Percentiles rank a stretch among this genome's conserved stretches.
Evolutionary conservation across 306 rosid genomes (phyloP).

Genomic region (Bauhinia variegata): DNA sequence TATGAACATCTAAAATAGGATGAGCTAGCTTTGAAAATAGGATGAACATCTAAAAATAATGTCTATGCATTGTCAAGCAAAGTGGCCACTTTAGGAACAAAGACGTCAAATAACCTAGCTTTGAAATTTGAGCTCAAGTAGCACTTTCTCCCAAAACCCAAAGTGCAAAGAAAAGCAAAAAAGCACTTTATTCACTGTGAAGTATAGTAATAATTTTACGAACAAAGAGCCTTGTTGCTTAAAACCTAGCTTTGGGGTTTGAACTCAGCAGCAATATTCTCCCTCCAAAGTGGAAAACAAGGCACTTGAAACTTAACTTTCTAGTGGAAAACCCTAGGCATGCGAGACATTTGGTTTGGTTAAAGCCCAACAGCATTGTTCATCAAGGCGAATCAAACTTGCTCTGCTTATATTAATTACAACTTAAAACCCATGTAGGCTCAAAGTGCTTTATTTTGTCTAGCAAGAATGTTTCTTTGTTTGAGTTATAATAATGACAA

Average conservation of each 20-base stretch:
- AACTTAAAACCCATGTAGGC: background rate
- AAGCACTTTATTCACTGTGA: background rate
- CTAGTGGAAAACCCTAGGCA: slow-evolving; percentile 5
- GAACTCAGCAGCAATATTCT: background rate
- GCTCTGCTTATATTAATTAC: background rate
- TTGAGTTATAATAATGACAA: background rate
- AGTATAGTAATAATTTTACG: background rate
- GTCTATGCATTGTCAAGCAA: background rate
- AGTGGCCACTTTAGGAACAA: background rate
- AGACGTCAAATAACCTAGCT: slow-evolving; percentile 17
- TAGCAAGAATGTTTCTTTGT: background rate
- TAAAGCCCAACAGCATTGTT: slow-evolving; percentile 52
- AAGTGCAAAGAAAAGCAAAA: slow-evolving; percentile 10
- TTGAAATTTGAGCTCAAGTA: background rate
- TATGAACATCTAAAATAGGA: background rate
- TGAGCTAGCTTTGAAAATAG: too few species aligned
- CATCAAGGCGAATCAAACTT: slow-evolving; percentile 37
- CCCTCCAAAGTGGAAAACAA: slow-evolving; percentile 21
- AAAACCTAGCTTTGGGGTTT: slow-evolving; percentile 18
- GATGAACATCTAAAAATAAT: too few species aligned
- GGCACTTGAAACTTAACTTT: slow-evolving; percentile 16
- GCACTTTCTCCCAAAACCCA: background rate
- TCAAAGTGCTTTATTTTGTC: background rate
- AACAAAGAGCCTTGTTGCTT: slow-evolving; percentile 20
- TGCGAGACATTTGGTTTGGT: slow-evolving; percentile 44